A percentile compares a stretch with the other conserved stretches of the same genome.
phyloP scores from a whole-genome alignment of 352 stramenopile species.

The Phytophthora quininea region DNA sequence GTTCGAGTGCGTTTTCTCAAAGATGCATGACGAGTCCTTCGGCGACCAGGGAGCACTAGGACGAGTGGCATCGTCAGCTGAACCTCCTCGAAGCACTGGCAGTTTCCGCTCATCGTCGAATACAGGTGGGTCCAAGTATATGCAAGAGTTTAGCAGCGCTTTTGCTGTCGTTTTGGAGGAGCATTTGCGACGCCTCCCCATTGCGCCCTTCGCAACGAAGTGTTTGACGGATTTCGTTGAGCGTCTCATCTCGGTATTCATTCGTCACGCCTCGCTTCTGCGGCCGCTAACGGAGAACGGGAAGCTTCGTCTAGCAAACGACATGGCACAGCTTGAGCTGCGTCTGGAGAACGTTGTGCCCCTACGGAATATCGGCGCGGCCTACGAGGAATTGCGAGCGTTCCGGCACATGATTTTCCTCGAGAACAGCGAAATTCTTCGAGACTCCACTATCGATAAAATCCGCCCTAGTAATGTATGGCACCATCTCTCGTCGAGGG shows the following conservation, averaged over 20 bases:
- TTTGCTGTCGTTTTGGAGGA: constrained; percentile 78
- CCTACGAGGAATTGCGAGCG: constrained; percentile 79
- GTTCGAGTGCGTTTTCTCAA: constrained; percentile 68
- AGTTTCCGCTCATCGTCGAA: constrained; percentile 20
- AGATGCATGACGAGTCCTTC: constrained; percentile 89
- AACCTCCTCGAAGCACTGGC: constrained; percentile 23
- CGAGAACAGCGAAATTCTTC: constrained; percentile 60
- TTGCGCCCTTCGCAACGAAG: constrained; percentile 50
- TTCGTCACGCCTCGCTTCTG: constrained; percentile 75
- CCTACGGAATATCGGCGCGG: constrained; percentile 57
- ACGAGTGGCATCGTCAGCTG: constrained; percentile 9
- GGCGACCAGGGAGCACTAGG: constrained; percentile 41
- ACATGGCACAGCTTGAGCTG: constrained; percentile 87
- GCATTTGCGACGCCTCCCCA: constrained; percentile 70
- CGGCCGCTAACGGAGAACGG: constrained; percentile 76
- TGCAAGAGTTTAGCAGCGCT: constrained; percentile 72
- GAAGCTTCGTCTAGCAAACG: constrained; percentile 81
- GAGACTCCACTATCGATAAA: constrained; percentile 80
- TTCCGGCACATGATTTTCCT: constrained; percentile 89
- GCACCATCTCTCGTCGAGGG: constrained; percentile 81
- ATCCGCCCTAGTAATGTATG: constrained; percentile 86
- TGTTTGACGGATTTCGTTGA: constrained; percentile 74
- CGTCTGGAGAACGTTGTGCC: constrained; percentile 64
- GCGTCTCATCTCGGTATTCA: constrained; percentile 78
- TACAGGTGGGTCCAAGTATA: constrained; percentile 71